These are phyloP conservation scores for Malus asiatica DNA, from an alignment of 306 rosid species.

Conservation along the genomic window DNA sequence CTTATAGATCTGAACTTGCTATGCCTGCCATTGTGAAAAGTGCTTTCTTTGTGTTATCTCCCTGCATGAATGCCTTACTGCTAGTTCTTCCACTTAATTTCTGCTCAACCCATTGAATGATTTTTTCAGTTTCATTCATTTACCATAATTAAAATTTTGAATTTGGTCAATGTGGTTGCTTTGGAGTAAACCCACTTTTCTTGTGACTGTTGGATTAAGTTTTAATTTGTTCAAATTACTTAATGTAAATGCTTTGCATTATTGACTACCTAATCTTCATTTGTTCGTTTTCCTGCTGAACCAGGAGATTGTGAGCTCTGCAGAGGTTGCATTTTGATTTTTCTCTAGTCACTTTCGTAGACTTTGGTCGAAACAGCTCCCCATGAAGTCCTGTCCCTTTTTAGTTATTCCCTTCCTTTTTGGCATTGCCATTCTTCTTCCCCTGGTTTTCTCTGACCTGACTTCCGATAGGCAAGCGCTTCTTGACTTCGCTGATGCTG, in stretches of 20 bases:
- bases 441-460: constrained; percentile 51
- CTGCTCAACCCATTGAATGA: not conserved
- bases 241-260: not conserved
- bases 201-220: not conserved
- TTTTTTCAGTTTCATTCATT: not conserved
- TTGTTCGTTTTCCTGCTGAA: constrained; percentile 20
- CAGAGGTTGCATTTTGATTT: constrained; percentile 11
- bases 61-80: not conserved
- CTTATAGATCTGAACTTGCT: constrained; percentile 45
- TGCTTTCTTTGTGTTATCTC: not conserved
- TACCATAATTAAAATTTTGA: constrained; percentile 8
- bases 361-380: constrained; percentile 18
- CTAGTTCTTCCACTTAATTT: not conserved
- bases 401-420: constrained; percentile 38
- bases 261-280: constrained; percentile 24
- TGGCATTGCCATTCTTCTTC: constrained; percentile 31
- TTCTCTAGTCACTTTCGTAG: constrained; percentile 22
- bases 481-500: constrained; percentile 49
- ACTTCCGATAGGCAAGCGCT: constrained; percentile 66
- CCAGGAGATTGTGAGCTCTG: constrained; percentile 50
- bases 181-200: constrained; percentile 1
- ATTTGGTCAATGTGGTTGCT: constrained; percentile 29
- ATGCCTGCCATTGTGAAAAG: constrained; percentile 4
- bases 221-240: constrained; percentile 4
- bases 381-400: constrained; percentile 48